Conservation (phyloP, 2,329 filamentous ascomycete species). For the Colletotrichum siamense region DNA sequence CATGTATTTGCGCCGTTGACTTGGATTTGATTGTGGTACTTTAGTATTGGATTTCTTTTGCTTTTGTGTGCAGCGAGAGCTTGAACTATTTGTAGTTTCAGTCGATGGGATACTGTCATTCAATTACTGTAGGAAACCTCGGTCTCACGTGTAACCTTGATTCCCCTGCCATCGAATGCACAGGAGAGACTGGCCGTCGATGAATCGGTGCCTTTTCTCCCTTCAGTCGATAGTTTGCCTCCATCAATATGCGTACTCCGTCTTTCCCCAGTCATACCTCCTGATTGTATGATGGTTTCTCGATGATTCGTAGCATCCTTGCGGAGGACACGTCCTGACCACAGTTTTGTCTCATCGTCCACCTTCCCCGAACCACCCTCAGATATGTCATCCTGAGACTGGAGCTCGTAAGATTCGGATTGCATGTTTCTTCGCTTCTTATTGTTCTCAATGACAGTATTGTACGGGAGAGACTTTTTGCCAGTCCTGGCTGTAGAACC, state of each 20-base stretch:
- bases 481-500: neutral
- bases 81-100: too few species aligned
- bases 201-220: accelerated
- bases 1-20: too few species aligned
- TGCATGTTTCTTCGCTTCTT: neutral
- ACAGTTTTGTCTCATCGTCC: neutral
- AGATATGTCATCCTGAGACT: neutral
- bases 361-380: neutral
- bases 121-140: neutral
- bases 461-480: neutral
- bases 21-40: too few species aligned
- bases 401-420: neutral
- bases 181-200: accelerated
- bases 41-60: too few species aligned
- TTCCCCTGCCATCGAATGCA: neutral
- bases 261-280: neutral
- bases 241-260: accelerated
- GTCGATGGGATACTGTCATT: neutral
- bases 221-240: accelerated
- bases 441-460: neutral
- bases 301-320: neutral
- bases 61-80: too few species aligned
- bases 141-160: neutral
- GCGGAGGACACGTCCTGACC: neutral
- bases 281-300: neutral